Base-by-base conservation (phyloP, 2,329 filamentous ascomycete genomes). In the Colletotrichum melonis region DNA sequence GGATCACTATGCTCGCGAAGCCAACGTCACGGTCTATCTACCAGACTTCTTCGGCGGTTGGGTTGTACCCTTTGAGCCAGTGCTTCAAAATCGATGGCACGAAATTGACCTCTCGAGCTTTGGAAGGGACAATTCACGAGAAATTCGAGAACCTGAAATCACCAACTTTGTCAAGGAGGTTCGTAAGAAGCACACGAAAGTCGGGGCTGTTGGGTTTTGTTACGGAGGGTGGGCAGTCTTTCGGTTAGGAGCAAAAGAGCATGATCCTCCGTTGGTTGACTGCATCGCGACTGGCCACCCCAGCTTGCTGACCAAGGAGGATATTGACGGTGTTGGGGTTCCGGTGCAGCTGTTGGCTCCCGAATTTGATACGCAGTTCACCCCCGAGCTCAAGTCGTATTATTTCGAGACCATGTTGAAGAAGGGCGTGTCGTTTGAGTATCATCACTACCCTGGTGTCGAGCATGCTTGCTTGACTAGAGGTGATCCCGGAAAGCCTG, bases 331-430 rank as follows among this genome's bases (percentile, higher is more conserved):
- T 0, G 77, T 88, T 1, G 79, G 62, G 1, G 87, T 88, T 0
- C 87, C 88, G 0, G 80, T 86, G n/a, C 88, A 90, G 79, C 79
- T 89, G 5, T 76, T 90, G 7, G 86, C 87, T 1, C 87, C 88
- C 0, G 87, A 89, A 74, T 74, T 79, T 16, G 87, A 89, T 75
- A 74, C 75, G 0, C 76, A 77, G 24, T 87, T 82, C 75, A 82
- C 83, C 0, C 71, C 78, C 0, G 85, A 88, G 74, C 71, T 88
- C 67, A 88, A 88, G 77, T 69, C 73, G 54, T 78, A 82, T 71
- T 79, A 79, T 2, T 83, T 84, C 74, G 74, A 81, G 67, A 81
- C 77, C 2, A 63, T 88, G 49, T 80, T 78, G n/a, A 77, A 73
- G 24, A 63, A 80, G 9, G 80, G 79, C 0, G 67, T 87, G 9